phyloP scores from a whole-genome alignment of 2,329 filamentous ascomycete species.

The Talaromyces pinophilus region DNA sequence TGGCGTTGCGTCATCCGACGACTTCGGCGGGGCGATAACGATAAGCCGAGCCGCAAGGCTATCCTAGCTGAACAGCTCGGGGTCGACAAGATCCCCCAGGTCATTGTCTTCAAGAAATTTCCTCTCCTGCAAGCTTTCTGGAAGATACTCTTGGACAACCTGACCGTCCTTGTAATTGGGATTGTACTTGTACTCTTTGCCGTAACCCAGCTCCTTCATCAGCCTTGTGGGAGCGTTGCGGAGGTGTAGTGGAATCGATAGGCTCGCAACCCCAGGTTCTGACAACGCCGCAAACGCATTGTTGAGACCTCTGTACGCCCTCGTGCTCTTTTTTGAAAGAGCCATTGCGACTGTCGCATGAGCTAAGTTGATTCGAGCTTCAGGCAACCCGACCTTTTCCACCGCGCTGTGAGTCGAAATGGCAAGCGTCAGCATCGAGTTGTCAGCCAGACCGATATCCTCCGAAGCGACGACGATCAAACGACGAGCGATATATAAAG shows the following conservation, averaged over 20 bases:
- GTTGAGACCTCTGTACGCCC: constrained; percentile 78
- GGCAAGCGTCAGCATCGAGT: constrained; percentile 76
- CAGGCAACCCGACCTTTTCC: constrained; percentile 92
- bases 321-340: constrained; percentile 80
- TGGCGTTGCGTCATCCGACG: neutral
- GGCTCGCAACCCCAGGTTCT: constrained; percentile 77
- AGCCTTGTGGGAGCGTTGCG: constrained; percentile 88
- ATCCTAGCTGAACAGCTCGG: constrained; percentile 51
- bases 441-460: constrained; percentile 89
- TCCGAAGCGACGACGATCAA: constrained; percentile 95
- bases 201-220: constrained; percentile 92
- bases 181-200: constrained; percentile 93
- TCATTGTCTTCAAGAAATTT: constrained; percentile 78
- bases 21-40: neutral
- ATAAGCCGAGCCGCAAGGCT: constrained; percentile 1
- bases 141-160: constrained; percentile 89
- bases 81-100: constrained; percentile 76
- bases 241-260: constrained; percentile 84
- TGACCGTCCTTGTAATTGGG: constrained; percentile 81
- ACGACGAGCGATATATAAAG: constrained; percentile 84
- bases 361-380: constrained; percentile 87
- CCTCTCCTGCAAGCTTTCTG: constrained; percentile 69
- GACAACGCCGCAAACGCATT: constrained; percentile 76
- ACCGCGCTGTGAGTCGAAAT: constrained; percentile 83
- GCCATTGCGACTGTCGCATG: constrained; percentile 82